Evolutionary conservation across 371 early-diverging fungal species (phyloP), one percentile per base, ranked within the genome.

Genomic region (Lichtheimia ornata): DNA sequence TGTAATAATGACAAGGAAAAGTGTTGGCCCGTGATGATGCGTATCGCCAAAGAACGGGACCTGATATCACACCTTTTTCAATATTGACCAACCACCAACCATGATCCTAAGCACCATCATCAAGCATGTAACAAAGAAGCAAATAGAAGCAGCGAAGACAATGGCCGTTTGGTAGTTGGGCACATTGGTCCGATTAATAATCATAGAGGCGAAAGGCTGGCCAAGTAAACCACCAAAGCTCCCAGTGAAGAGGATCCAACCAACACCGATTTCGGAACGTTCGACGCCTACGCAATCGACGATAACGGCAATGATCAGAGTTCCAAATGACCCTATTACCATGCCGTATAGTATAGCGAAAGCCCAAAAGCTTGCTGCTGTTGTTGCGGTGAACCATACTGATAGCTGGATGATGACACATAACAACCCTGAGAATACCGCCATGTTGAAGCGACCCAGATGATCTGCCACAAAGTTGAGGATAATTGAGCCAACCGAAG

Each of bases 391-490:
- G 50, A 56, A 72, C 75, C 72, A 84, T n/a, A 73, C 74, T 43
- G 41, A 70, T 53, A 70, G 64, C 53, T 61, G 73, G 55, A 30
- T 61, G 12, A 81, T 53, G 15, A 84, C 77, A 3, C 84, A 52
- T 1, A 85, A 65, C 12, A 67, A 59, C 1, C 81, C 61, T 54
- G 84, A 80, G 7, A 82, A 13, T 13, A 75, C 63, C 30, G 85
- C 66, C 15, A 76, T 77, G 45, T 88, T 89, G 58, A 84, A 67
- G 27, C 81, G 80, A 15, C 90, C 90, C 18, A 83, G 43, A 7
- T 60, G 63, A 54, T 89, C 88, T 15, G 86, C 76, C 13, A 69
- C 54, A 41, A 61, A 70, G 0, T 89, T 87, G 0, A 70, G 71
- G 12, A 65, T 47, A n/a, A 83, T 61, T 5, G 76, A 77, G 0